These are phyloP conservation scores for Brachypodium distachyon DNA, from an alignment of 202 grass and related monocot species.

Conservation along the genomic window DNA sequence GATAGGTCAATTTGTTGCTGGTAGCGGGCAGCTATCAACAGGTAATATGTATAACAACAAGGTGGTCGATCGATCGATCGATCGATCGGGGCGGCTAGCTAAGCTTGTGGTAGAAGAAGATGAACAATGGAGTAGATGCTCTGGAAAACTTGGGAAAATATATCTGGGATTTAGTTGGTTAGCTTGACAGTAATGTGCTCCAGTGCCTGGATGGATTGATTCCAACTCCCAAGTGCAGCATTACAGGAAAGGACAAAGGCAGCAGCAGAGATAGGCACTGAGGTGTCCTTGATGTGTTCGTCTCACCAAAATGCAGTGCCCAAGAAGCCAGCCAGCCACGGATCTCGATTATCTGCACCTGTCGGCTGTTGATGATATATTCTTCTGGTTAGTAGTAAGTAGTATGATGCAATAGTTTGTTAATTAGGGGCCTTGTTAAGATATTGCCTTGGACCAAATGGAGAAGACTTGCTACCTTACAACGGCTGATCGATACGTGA, in stretches of 20 bases:
- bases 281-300: conserved; percentile 21
- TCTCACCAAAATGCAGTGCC: conserved; percentile 31
- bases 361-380: neutral
- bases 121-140: too few species aligned
- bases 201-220: neutral
- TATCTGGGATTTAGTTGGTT: neutral
- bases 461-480: neutral
- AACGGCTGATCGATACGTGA: too few species aligned
- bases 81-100: too few species aligned
- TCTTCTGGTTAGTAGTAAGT: neutral
- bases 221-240: too few species aligned
- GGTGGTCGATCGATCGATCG: too few species aligned
- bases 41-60: too few species aligned
- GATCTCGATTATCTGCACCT: neutral
- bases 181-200: neutral
- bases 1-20: conserved; percentile 12
- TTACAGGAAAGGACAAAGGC: neutral
- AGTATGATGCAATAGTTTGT: neutral
- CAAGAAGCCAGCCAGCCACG: conserved; percentile 19
- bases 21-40: conserved; percentile 20
- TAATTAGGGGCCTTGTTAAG: neutral
- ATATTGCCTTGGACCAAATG: neutral
- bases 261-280: too few species aligned
- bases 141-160: too few species aligned
- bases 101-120: conserved; percentile 2